phyloP scores from a whole-genome alignment of 257 asterid species.

The Solanum verrucosum region DNA sequence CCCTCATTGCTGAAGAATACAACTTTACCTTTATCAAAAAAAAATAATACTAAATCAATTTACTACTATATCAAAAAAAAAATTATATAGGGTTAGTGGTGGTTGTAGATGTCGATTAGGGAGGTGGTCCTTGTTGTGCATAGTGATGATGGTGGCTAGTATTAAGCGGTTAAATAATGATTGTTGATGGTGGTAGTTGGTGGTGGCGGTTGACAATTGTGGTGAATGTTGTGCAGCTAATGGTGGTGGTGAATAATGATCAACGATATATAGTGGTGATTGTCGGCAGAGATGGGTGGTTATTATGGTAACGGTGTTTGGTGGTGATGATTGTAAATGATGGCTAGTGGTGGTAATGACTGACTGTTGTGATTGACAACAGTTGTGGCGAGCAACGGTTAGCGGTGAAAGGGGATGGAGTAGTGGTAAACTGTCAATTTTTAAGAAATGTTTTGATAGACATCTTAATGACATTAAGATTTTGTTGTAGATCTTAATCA shows the following conservation, averaged over 20 bases:
- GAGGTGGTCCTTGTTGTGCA: background rate
- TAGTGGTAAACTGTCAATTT: background rate
- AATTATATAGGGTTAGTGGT: background rate
- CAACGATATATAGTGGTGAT: background rate
- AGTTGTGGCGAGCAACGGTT: no score
- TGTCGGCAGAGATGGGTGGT: background rate
- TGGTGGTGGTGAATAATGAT: background rate
- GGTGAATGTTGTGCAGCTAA: background rate
- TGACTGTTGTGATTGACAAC: no score
- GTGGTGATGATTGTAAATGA: background rate
- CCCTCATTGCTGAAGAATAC: no score
- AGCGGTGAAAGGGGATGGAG: background rate
- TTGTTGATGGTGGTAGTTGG: background rate
- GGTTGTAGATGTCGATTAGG: background rate
- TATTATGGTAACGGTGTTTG: background rate
- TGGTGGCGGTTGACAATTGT: background rate
- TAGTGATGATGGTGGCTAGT: background rate
- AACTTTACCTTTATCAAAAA: no score
- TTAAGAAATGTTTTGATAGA: background rate
- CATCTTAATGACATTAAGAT: background rate
- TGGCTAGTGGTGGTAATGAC: background rate
- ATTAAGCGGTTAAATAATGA: background rate
- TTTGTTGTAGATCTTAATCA: background rate
- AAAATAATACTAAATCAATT: background rate
- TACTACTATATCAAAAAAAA: background rate